These are phyloP conservation scores for Fusarium sp. DNA, from an alignment of 2,329 filamentous ascomycete species.

Conservation along the genomic window DNA sequence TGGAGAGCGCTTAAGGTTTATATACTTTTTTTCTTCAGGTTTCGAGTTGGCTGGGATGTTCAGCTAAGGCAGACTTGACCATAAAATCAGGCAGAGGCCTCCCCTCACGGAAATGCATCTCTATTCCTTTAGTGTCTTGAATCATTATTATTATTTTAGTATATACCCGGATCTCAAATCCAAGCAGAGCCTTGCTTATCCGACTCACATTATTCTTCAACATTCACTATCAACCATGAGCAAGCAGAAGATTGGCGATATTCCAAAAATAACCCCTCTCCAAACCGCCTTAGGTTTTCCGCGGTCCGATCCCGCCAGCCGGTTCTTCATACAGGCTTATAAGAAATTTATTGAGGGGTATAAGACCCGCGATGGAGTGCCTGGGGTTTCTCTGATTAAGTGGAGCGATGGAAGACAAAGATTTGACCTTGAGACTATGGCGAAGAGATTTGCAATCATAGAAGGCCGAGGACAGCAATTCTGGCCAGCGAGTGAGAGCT, in stretches of 20 bases:
- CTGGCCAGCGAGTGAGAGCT: neutral
- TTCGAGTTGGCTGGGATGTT: neutral
- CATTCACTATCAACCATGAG: neutral
- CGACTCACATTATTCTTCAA: neutral
- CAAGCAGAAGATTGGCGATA: neutral
- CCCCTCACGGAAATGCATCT: neutral
- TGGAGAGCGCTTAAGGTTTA: neutral
- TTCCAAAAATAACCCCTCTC: neutral
- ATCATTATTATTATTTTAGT: too few species aligned
- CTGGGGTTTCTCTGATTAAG: neutral
- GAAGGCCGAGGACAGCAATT: neutral
- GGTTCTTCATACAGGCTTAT: neutral
- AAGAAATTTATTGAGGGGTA: neutral
- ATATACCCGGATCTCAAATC: too few species aligned
- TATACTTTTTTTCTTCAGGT: neutral
- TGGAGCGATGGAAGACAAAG: neutral
- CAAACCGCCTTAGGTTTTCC: neutral
- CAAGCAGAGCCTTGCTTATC: fast-evolving
- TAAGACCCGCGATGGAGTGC: fast-evolving
- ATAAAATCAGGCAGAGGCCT: neutral
- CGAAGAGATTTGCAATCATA: neutral
- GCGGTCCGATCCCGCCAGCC: neutral
- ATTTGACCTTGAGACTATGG: neutral
- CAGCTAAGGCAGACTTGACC: neutral
- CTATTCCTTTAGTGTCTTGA: neutral